Evolutionary conservation across 345 rosid genomes (phyloP).

Genomic region (Heritiera fomes): DNA sequence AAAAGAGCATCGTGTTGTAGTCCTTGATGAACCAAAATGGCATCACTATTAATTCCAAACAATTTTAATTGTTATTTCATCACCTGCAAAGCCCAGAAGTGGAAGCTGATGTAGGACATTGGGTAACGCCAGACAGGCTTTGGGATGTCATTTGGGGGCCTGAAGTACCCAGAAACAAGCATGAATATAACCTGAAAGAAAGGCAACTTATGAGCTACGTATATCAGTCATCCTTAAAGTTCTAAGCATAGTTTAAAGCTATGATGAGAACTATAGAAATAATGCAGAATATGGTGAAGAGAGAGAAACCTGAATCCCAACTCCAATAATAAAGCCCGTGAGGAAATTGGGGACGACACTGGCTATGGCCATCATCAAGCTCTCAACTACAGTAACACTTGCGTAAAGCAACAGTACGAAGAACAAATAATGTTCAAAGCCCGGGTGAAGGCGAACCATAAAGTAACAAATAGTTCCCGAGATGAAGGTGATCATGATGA

Average conservation of each 20-base stretch:
- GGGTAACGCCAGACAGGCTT: conserved; percentile 96
- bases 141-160: conserved; percentile 97
- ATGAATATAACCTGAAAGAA: conserved; percentile 84
- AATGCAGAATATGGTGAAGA: background rate
- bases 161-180: conserved; percentile 96
- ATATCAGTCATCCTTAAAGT: background rate
- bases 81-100: conserved; percentile 97
- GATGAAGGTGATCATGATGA: conserved; percentile 69
- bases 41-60: background rate
- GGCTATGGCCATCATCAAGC: conserved; percentile 99
- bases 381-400: conserved; percentile 90
- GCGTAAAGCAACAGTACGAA: conserved; percentile 82
- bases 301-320: conserved; percentile 77
- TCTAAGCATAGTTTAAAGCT: background rate
- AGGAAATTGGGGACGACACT: conserved; percentile 92
- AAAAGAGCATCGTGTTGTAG: background rate
- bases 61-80: background rate
- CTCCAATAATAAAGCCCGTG: conserved; percentile 95
- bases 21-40: background rate
- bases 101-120: conserved; percentile 92
- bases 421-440: conserved; percentile 73
- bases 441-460: conserved; percentile 86
- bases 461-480: conserved; percentile 89
- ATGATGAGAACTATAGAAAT: background rate
- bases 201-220: background rate